Percentiles rank a stretch among this genome's conserved stretches.
Evolutionary conservation across 2,329 filamentous ascomycete genomes (phyloP).

Genomic region (Conoideocrella luteorostrata): DNA sequence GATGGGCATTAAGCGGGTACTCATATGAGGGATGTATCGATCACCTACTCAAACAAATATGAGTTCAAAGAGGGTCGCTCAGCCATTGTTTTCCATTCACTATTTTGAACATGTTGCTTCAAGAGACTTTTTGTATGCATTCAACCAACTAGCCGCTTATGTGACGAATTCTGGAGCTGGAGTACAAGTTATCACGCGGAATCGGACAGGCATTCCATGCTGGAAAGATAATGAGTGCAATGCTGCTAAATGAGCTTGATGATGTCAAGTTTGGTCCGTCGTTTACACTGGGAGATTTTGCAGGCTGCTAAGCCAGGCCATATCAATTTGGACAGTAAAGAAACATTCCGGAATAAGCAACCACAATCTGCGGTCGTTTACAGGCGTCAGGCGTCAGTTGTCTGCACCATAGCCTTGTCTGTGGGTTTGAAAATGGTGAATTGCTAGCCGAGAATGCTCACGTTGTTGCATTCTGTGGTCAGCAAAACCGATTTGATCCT

Average conservation of each 20-base stretch:
- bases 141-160: constrained; percentile 29
- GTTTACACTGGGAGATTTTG: constrained; percentile 25
- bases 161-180: constrained; percentile 21
- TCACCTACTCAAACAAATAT: constrained; percentile 33
- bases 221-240: constrained; percentile 30
- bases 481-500: constrained; percentile 35
- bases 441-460: constrained; percentile 40
- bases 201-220: constrained; percentile 23
- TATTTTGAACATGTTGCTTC: constrained; percentile 39
- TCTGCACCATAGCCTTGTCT: constrained; percentile 35
- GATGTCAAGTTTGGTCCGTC: constrained; percentile 34
- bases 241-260: constrained; percentile 38
- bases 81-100: constrained; percentile 37
- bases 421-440: constrained; percentile 37
- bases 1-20: constrained; percentile 39
- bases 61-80: constrained; percentile 36
- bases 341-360: constrained; percentile 38
- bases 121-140: constrained; percentile 32
- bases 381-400: constrained; percentile 36
- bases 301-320: constrained; percentile 32
- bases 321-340: constrained; percentile 39
- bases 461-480: constrained; percentile 38
- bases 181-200: constrained; percentile 27
- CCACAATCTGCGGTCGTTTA: constrained; percentile 35
- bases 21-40: constrained; percentile 32